Base-by-base conservation (phyloP, 2,329 filamentous ascomycete species). In the Didymella arachidicola region DNA sequence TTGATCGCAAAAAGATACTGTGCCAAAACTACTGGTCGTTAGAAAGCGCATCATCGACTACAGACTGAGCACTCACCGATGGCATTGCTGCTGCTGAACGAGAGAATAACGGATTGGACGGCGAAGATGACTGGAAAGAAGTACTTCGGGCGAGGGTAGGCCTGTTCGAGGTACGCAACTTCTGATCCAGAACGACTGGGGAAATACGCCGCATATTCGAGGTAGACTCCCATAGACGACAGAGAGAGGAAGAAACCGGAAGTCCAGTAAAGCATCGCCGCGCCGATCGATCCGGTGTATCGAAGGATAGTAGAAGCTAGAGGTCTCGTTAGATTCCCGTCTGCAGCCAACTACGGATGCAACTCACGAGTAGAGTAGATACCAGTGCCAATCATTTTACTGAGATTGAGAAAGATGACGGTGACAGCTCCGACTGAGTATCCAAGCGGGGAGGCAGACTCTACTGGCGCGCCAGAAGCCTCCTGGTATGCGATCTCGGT, bases 161-260 rank as follows among this genome's bases (percentile, higher is more conserved):
- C 85, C 67, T 90, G 88, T 64, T 90, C 88, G 0, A 90, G 80
- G 63, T 89, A 90, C 0, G 88, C 87, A 0, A 88, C 87, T 65
- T 90, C 86, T 0, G 83, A 83, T 0, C 87, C 88, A 2, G 85
- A 88, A 7, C 88, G 83, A 67, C 84, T 89, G 0, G 87, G 87
- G 58, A 90, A 90, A 61, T 87, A 89, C 1, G 85, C 81, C 0
- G 86, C 83, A 14, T 85, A 83, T 66, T 90, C 88, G 8, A 89
- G 82, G 56, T 89, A 89, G 0, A 88, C 82, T 0, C 80, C 77
- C 3, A 89, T 80, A 1, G 82, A 83, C 2, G 84, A 80, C 0
- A 80, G 70, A 0, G 86, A 83, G 50, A 88, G 84, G 34, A 89
- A 47, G 56, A 85, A 84, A 3, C 88, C 88, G 12, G 90, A 79